phyloP scores from a whole-genome alignment of 2,329 filamentous ascomycete species.

The Annulohypoxylon truncatum region DNA sequence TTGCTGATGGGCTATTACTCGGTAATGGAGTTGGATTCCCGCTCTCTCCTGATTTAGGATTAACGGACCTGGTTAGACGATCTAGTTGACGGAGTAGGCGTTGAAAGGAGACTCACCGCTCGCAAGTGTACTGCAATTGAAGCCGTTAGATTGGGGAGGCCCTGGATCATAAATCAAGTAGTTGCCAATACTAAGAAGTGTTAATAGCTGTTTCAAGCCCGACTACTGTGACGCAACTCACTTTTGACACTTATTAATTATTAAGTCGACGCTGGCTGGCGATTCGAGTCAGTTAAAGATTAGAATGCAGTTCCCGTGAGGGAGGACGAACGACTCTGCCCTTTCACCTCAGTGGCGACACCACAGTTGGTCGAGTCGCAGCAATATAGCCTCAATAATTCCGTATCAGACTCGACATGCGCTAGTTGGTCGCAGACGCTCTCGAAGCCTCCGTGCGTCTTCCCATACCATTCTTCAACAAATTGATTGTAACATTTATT shows the following conservation, averaged over 20 bases:
- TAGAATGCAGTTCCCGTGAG: background rate
- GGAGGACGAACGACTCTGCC: constrained; percentile 59
- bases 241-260: constrained; percentile 65
- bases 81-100: background rate
- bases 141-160: constrained; percentile 27
- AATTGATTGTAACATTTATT: constrained; percentile 42
- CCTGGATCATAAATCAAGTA: constrained; percentile 46
- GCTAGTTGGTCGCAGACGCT: constrained; percentile 44
- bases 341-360: constrained; percentile 52
- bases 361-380: constrained; percentile 64
- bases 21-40: background rate
- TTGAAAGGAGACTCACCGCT: constrained; percentile 23
- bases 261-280: constrained; percentile 62
- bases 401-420: constrained; percentile 40
- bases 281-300: constrained; percentile 16
- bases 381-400: constrained; percentile 62
- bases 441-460: constrained; percentile 27
- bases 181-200: constrained; percentile 41
- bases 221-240: constrained; percentile 47
- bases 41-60: background rate
- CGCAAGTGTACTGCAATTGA: constrained; percentile 9
- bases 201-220: constrained; percentile 24
- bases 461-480: constrained; percentile 26
- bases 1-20: constrained; percentile 6
- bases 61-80: constrained; percentile 1